Evolutionary conservation across 2,329 filamentous ascomycete genomes (phyloP).

Genomic region (Hypoxylon sp.): DNA sequence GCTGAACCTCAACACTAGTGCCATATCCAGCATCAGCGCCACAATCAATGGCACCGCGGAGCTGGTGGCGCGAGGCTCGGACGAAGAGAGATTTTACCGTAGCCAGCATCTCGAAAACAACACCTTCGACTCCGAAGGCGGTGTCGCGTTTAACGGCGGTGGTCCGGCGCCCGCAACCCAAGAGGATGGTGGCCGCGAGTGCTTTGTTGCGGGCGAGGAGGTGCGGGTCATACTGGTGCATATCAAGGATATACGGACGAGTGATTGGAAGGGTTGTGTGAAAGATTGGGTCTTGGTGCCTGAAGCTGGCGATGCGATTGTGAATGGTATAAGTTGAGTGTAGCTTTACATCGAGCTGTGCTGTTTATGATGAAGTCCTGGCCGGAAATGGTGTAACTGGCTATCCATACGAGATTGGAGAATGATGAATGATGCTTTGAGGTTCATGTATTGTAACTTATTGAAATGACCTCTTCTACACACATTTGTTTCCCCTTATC

Average conservation of each 20-base stretch:
- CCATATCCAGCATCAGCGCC: conserved; percentile 88
- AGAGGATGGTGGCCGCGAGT: conserved; percentile 70
- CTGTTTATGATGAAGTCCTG: not conserved
- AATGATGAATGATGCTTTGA: not conserved
- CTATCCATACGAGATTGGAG: not conserved
- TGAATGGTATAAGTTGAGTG: conserved; percentile 60
- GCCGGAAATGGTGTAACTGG: not conserved
- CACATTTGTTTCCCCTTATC: not conserved
- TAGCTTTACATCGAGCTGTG: not conserved
- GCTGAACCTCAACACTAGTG: conserved; percentile 90
- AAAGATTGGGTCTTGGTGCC: conserved; percentile 77
- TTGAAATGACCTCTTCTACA: not conserved
- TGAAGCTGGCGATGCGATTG: conserved; percentile 37
- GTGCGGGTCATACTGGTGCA: conserved; percentile 89
- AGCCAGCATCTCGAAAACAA: conserved; percentile 91
- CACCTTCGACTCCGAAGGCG: conserved; percentile 78
- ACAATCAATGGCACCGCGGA: conserved; percentile 92
- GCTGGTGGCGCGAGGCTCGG: conserved; percentile 79
- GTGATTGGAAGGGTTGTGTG: conserved; percentile 95
- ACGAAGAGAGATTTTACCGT: conserved; percentile 88
- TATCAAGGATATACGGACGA: conserved; percentile 88
- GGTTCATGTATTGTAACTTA: not conserved
- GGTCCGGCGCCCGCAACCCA: conserved; percentile 46
- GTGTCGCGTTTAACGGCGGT: conserved; percentile 59
- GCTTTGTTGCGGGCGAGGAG: conserved; percentile 84